phyloP scores from a whole-genome alignment of 2,329 filamentous ascomycete genomes.

The Aspergillus unguis region DNA sequence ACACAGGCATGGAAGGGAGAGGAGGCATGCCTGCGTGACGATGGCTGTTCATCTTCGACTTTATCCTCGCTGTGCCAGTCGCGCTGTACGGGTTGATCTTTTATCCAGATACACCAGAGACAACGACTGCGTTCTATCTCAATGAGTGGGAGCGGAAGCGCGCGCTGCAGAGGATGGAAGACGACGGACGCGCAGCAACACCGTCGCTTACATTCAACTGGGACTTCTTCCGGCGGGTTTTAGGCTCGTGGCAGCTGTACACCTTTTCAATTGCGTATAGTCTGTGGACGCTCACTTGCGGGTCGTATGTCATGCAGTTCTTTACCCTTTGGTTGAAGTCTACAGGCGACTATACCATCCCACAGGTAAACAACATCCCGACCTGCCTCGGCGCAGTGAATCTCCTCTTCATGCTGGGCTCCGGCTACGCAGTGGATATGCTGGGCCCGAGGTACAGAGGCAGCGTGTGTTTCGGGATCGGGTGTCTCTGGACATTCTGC shows the following conservation, averaged over 20 bases:
- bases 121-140: neutral
- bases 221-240: neutral
- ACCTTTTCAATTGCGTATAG: neutral
- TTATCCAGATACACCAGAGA: constrained; percentile 1
- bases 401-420: neutral
- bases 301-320: neutral
- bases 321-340: neutral
- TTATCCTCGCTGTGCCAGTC: neutral
- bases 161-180: neutral
- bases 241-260: neutral
- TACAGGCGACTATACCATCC: neutral
- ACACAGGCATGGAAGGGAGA: neutral
- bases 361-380: neutral
- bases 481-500: constrained; percentile 3
- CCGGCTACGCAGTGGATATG: neutral
- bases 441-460: neutral
- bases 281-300: neutral
- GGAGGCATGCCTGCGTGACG: constrained; percentile 1
- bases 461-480: neutral
- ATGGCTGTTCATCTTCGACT: constrained; percentile 6
- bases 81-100: neutral
- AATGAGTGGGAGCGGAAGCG: neutral
- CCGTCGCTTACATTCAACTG: neutral
- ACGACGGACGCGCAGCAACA: neutral
- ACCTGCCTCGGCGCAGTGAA: neutral